Conservation (phyloP, 768 basidiomycete genomes). For the Clitopilus hobsonii region DNA sequence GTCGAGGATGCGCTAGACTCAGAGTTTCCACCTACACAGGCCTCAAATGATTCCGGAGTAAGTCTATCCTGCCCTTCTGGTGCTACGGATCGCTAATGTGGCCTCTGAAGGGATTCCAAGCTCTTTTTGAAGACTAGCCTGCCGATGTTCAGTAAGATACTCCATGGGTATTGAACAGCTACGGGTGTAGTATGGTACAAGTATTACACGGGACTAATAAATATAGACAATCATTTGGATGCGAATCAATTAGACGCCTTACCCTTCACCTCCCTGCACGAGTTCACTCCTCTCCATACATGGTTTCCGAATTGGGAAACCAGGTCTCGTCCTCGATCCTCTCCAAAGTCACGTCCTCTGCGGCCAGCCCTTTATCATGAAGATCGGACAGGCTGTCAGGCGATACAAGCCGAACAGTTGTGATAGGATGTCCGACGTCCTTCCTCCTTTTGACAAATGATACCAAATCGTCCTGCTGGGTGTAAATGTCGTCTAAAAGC, state of each 20-base stretch:
- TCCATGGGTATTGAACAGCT: too few relatives aligned
- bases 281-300: not conserved
- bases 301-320: slow-evolving; percentile 21
- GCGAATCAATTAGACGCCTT: not conserved
- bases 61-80: not conserved
- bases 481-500: slow-evolving; percentile 23
- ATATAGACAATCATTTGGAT: not conserved
- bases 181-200: too few relatives aligned
- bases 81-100: not conserved
- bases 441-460: slow-evolving; percentile 20
- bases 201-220: not conserved
- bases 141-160: too few relatives aligned
- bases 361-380: slow-evolving; percentile 8
- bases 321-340: slow-evolving; percentile 17
- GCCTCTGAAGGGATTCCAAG: slow-evolving; percentile 34
- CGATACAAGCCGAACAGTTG: slow-evolving; percentile 22
- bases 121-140: slow-evolving; percentile 47
- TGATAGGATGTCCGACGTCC: slow-evolving; percentile 21
- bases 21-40: slow-evolving; percentile 37
- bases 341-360: slow-evolving; percentile 17
- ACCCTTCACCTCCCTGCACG: not conserved
- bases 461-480: slow-evolving; percentile 16
- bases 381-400: slow-evolving; percentile 12
- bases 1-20: slow-evolving; percentile 27
- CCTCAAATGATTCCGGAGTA: slow-evolving; percentile 29